phyloP scores from a whole-genome alignment of 2,329 filamentous ascomycete genomes.

The Phyllosticta citriasiana region DNA sequence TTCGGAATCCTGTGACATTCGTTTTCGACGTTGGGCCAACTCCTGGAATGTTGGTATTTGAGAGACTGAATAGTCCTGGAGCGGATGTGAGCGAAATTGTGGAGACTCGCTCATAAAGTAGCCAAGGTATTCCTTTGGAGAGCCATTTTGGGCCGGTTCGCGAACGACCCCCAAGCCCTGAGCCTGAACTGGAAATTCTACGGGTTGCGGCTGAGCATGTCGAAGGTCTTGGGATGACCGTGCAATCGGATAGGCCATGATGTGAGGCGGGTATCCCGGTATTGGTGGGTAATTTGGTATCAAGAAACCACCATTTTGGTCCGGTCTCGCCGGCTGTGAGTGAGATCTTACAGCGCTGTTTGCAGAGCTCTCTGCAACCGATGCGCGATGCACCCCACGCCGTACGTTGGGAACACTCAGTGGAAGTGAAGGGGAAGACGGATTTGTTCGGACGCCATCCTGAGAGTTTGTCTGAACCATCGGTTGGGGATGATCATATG shows the following conservation, averaged over 20 bases:
- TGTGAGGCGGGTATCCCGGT: constrained; percentile 22
- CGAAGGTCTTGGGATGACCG: constrained; percentile 22
- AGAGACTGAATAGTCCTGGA: constrained; percentile 27
- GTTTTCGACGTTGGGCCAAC: constrained; percentile 30
- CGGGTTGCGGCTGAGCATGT: constrained; percentile 8
- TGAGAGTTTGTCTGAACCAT: constrained; percentile 28
- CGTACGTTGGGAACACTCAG: constrained; percentile 34
- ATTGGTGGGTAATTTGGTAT: constrained; percentile 31
- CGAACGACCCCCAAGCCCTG: constrained; percentile 14
- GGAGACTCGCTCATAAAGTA: constrained; percentile 39
- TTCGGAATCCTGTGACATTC: constrained; percentile 30
- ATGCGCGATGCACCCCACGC: constrained; percentile 32
- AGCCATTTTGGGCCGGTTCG: constrained; percentile 19
- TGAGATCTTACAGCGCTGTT: constrained; percentile 36
- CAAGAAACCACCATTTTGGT: constrained; percentile 27
- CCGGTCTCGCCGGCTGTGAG: constrained; percentile 38
- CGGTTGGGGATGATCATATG: constrained; percentile 30
- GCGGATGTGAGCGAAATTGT: constrained; percentile 12
- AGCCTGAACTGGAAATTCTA: constrained; percentile 1
- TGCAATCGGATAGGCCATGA: constrained; percentile 25
- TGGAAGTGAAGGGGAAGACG: constrained; percentile 38
- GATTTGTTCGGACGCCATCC: constrained; percentile 38
- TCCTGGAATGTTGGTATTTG: constrained; percentile 31
- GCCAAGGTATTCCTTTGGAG: constrained; percentile 41
- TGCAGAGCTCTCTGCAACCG: constrained; percentile 32